These are phyloP conservation scores for Akanthomyces lecanii DNA, from an alignment of 2,329 filamentous ascomycete species.

Conservation along the genomic window DNA sequence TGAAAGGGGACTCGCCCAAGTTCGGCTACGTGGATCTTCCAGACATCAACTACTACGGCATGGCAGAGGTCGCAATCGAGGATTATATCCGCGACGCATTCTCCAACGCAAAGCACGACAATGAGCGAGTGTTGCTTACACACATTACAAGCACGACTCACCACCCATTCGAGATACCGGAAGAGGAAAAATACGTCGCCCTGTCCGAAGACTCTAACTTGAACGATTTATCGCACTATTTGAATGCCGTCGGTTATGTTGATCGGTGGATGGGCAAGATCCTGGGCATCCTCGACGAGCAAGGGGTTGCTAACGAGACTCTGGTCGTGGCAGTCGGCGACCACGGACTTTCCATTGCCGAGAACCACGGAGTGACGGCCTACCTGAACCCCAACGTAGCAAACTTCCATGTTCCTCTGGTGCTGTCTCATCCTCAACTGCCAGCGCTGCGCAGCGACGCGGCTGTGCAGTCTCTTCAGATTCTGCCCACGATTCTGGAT, in stretches of 20 bases:
- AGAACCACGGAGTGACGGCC: slow-evolving; percentile 27
- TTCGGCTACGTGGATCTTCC: slow-evolving; percentile 28
- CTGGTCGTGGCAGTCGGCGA: slow-evolving; percentile 32
- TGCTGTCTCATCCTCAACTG: slow-evolving; percentile 31
- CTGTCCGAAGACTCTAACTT: slow-evolving; percentile 24
- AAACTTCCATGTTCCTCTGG: slow-evolving; percentile 30
- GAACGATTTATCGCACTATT: slow-evolving; percentile 31
- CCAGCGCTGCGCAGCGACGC: slow-evolving; percentile 28
- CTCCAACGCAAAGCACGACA: slow-evolving; percentile 24
- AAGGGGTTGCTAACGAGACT: slow-evolving; percentile 31
- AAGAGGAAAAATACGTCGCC: slow-evolving; percentile 24
- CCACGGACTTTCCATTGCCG: slow-evolving; percentile 30
- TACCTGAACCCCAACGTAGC: slow-evolving; percentile 32
- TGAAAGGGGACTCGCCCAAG: slow-evolving; percentile 26
- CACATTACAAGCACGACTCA: slow-evolving; percentile 35
- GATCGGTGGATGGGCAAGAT: slow-evolving; percentile 31
- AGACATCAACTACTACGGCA: slow-evolving; percentile 33
- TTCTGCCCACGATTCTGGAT: slow-evolving; percentile 34
- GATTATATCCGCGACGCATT: slow-evolving; percentile 33
- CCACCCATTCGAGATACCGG: slow-evolving; percentile 30
- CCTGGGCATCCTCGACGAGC: slow-evolving; percentile 27
- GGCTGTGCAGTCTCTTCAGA: slow-evolving; percentile 30
- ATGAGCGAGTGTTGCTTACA: slow-evolving; percentile 31
- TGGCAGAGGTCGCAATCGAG: slow-evolving; percentile 28
- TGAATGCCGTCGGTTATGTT: slow-evolving; percentile 31